A percentile compares a stretch with the other conserved stretches of the same genome.
Evolutionary conservation across 2,329 filamentous ascomycete genomes (phyloP).

Genomic region (Aschersonia sp.): DNA sequence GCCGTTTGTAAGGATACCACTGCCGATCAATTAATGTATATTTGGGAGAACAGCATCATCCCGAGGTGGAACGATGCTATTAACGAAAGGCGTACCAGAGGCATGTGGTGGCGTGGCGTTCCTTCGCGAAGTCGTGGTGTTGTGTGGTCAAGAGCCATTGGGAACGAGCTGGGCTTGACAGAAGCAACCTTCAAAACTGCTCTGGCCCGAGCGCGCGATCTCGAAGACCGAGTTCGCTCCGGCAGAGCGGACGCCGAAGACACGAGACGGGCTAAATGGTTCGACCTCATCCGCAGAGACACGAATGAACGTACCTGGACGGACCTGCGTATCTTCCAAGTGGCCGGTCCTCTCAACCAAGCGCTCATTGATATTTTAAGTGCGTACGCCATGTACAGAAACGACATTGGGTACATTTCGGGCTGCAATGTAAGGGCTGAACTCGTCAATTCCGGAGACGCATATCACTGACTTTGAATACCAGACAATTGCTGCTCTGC

Average conservation of each 20-base stretch:
- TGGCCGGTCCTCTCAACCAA: conserved; percentile 49
- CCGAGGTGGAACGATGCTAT: conserved; percentile 64
- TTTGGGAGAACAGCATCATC: conserved; percentile 66
- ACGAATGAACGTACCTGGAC: conserved; percentile 50
- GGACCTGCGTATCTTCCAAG: conserved; percentile 59
- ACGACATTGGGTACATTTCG: conserved; percentile 63
- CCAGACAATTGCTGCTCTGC: conserved; percentile 56
- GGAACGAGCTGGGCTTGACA: conserved; percentile 56
- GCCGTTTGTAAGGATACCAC: conserved; percentile 38
- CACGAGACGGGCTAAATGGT: conserved; percentile 41
- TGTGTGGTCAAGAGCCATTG: conserved; percentile 58
- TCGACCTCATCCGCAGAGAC: conserved; percentile 49
- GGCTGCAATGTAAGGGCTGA: conserved; percentile 54
- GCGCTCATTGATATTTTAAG: conserved; percentile 57
- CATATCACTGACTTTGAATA: conserved; percentile 5
- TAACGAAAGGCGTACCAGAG: conserved; percentile 51
- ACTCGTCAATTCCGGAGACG: neutral
- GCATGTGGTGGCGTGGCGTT: conserved; percentile 73
- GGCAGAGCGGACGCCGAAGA: conserved; percentile 39
- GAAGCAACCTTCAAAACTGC: conserved; percentile 57
- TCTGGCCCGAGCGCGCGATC: conserved; percentile 47
- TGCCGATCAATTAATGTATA: conserved; percentile 37
- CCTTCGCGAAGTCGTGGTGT: conserved; percentile 53
- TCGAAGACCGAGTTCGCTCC: conserved; percentile 40
- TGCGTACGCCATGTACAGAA: conserved; percentile 70